phyloP scores from a whole-genome alignment of 2,329 filamentous ascomycete genomes.

The Huntiella abstrusa region DNA sequence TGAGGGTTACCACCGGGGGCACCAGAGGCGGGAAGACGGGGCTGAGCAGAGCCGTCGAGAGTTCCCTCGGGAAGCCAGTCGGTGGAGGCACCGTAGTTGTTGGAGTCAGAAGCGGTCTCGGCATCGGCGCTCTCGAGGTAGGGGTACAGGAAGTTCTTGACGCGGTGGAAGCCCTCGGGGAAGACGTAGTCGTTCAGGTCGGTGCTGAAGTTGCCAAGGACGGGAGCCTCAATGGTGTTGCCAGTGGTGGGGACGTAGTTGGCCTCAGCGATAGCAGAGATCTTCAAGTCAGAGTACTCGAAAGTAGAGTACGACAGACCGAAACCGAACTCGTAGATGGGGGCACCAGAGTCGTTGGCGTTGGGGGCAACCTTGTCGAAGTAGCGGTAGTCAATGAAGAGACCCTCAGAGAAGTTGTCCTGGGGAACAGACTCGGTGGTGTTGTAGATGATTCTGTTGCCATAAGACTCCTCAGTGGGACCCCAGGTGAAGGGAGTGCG shows the following conservation, averaged over 20 bases:
- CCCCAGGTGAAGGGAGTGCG: conserved; percentile 72
- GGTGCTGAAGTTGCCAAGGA: conserved; percentile 44
- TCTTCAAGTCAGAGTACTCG: conserved; percentile 46
- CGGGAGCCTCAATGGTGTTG: conserved; percentile 41
- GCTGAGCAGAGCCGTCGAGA: conserved; percentile 35
- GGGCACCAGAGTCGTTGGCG: conserved; percentile 30
- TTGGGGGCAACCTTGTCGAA: conserved; percentile 42
- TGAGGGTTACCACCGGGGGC: conserved; percentile 43
- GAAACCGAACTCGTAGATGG: conserved; percentile 65
- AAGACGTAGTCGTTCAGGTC: conserved; percentile 48
- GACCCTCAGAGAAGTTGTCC: conserved; percentile 54
- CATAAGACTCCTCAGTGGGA: conserved; percentile 45
- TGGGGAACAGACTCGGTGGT: conserved; percentile 49
- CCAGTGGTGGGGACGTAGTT: conserved; percentile 42
- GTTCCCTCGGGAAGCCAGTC: conserved; percentile 42
- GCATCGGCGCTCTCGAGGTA: conserved; percentile 48
- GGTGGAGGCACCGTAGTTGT: conserved; percentile 39
- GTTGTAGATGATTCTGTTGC: conserved; percentile 50
- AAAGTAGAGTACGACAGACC: conserved; percentile 71
- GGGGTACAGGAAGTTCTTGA: conserved; percentile 46
- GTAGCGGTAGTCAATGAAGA: conserved; percentile 52
- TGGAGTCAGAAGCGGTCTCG: conserved; percentile 35
- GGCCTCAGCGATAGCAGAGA: conserved; percentile 29
- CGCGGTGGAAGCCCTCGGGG: conserved; percentile 35
- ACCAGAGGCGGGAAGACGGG: conserved; percentile 30